A percentile compares a stretch with the other conserved stretches of the same genome.
Evolutionary conservation across 768 basidiomycete species (phyloP).

Genomic region (Rhizopogon salebrosus): DNA sequence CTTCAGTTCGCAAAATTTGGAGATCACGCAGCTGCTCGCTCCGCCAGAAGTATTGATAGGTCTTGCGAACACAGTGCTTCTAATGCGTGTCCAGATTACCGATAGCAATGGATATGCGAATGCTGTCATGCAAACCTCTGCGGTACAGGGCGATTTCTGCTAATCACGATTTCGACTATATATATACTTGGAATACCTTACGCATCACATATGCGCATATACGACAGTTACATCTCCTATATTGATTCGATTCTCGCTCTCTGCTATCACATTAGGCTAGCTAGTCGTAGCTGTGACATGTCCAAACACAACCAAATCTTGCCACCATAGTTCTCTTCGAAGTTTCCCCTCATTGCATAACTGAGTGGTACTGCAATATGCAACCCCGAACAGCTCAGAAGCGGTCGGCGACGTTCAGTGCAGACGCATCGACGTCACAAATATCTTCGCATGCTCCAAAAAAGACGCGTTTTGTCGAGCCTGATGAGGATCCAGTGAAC

Average conservation of each 20-base stretch:
- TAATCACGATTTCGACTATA: not conserved
- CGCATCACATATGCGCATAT: not conserved
- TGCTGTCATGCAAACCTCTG: slow-evolving; percentile 30
- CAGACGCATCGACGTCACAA: slow-evolving; percentile 28
- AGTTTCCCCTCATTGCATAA: too few relatives aligned
- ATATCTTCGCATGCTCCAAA: slow-evolving; percentile 35
- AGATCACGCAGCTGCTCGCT: slow-evolving; percentile 45
- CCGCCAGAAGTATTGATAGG: slow-evolving; percentile 41
- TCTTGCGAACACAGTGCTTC: slow-evolving; percentile 40
- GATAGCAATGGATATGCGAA: slow-evolving; percentile 57
- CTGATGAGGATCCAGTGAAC: slow-evolving; percentile 64
- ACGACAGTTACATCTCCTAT: too few relatives aligned
- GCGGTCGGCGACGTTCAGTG: slow-evolving; percentile 33
- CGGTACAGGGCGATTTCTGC: slow-evolving; percentile 1
- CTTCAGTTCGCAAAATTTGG: slow-evolving; percentile 47
- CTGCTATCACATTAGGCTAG: too few relatives aligned
- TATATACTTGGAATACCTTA: not conserved
- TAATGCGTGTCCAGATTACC: slow-evolving; percentile 52
- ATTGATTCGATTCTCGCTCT: too few relatives aligned
- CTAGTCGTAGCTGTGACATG: not conserved
- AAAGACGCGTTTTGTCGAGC: slow-evolving; percentile 77
- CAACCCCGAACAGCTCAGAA: slow-evolving; percentile 36
- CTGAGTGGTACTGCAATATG: slow-evolving; percentile 21
- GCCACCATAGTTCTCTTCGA: not conserved
- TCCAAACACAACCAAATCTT: slow-evolving; percentile 19